A percentile compares a stretch with the other conserved stretches of the same genome.
phyloP scores from a whole-genome alignment of 805 yeast genomes.

The Teunomyces funiuensis region DNA sequence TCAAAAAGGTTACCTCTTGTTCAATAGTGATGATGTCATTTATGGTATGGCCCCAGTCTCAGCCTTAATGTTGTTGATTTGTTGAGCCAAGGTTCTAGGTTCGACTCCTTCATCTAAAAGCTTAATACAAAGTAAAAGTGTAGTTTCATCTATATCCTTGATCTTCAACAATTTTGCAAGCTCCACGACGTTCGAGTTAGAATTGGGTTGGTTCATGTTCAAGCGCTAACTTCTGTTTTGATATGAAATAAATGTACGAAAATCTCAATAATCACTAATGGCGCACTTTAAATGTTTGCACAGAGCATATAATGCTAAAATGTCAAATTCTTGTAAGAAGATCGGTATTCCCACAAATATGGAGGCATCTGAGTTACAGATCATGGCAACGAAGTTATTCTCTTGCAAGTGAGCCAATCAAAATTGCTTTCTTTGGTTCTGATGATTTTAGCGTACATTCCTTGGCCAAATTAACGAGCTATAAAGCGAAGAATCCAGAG shows the following conservation, averaged over 20 bases:
- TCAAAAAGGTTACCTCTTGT: no score
- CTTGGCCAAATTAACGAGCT: conserved; percentile 38
- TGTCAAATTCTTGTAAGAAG: neutral
- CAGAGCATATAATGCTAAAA: no score
- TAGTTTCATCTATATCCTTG: conserved; percentile 24
- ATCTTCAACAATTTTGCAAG: conserved; percentile 26
- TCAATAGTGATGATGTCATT: neutral
- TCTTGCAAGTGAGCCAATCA: conserved; percentile 4
- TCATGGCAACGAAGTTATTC: neutral
- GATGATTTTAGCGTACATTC: conserved; percentile 67
- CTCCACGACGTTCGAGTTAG: conserved; percentile 16
- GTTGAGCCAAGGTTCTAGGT: conserved; percentile 26
- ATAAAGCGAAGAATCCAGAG: conserved; percentile 12
- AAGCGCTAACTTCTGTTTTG: no score
- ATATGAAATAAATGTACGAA: no score
- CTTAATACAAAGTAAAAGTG: conserved; percentile 32
- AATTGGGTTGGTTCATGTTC: conserved; percentile 6
- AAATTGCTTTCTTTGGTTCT: conserved; percentile 74
- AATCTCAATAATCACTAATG: no score
- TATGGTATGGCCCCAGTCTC: conserved; percentile 18
- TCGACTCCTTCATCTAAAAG: conserved; percentile 37
- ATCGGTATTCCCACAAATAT: neutral
- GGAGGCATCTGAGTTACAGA: neutral
- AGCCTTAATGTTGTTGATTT: conserved; percentile 23
- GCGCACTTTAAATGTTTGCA: no score